These are phyloP conservation scores for Aspergillus avenaceus DNA, from an alignment of 495 filamentous ascomycete species.

Conservation along the genomic window DNA sequence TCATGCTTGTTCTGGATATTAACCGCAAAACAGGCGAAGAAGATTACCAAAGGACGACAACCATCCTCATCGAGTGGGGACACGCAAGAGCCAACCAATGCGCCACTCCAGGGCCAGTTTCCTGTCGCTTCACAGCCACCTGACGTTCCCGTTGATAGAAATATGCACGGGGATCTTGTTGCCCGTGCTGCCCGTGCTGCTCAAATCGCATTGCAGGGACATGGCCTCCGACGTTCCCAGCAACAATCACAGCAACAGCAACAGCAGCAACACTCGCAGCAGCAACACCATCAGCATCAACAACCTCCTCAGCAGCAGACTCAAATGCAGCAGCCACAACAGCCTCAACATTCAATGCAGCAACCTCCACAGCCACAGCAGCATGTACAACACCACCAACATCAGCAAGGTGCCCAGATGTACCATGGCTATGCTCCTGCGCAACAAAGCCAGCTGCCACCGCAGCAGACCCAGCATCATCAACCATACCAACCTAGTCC, in stretches of 20 bases:
- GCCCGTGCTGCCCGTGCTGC: constrained; percentile 51
- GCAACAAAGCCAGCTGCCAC: constrained; percentile 25
- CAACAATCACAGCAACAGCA: constrained; percentile 37
- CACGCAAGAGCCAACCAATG: constrained; percentile 32
- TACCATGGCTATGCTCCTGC: constrained; percentile 17
- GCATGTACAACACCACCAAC: constrained; percentile 18
- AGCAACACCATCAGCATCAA: constrained; percentile 21
- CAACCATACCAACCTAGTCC: constrained; percentile 39
- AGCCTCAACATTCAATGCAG: constrained; percentile 29
- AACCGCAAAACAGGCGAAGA: constrained; percentile 33
- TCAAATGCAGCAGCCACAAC: constrained; percentile 27
- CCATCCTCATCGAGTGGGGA: constrained; percentile 40
- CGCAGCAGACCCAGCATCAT: constrained; percentile 24
- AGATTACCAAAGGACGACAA: constrained; percentile 39
- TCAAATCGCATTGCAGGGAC: constrained; percentile 50
- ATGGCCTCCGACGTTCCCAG: constrained; percentile 40
- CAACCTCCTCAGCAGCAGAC: constrained; percentile 26
- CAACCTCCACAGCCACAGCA: constrained; percentile 14
- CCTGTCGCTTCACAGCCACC: constrained; percentile 37
- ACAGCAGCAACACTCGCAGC: constrained; percentile 23
- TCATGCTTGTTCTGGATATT: constrained; percentile 7
- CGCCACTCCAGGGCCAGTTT: constrained; percentile 44
- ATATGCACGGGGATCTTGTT: constrained; percentile 50
- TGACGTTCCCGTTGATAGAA: constrained; percentile 39
- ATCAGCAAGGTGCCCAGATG: constrained; percentile 21